Evolutionary conservation across 2,329 filamentous ascomycete genomes (phyloP), one percentile per base, ranked within the genome.

Genomic region (Fusarium fracticaudum): DNA sequence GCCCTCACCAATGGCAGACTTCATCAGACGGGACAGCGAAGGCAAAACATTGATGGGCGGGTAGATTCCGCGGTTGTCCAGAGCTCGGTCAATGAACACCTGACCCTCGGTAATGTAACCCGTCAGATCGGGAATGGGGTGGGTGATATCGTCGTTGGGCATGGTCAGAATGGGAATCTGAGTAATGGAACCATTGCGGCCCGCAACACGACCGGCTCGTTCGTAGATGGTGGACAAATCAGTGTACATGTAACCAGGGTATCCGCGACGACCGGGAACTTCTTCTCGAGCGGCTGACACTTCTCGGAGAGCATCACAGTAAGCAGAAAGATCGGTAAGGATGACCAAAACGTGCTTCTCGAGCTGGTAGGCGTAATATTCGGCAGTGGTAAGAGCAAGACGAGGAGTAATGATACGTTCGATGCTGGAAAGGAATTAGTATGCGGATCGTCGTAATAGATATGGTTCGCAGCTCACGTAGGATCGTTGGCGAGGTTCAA

Each of bases 201-300:
- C 97, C 81, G 94, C 89, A 58, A 99, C 96, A 93, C 96, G 96
- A 81, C 96, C 96, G 78, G 96, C 96, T 87, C 96, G 95, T 87
- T 99, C 96, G 89, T 99, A 99, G 80, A 99, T 98, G 81, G 96
- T 99, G 69, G 96, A 98, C 91, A 99, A 93, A 91, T 99, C 97
- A 78, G 96, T 99, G 89, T 99, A 99, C 96, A 99, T 99, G 90
- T 99, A 99, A 94, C 96, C 96, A 61, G 96, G 96, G 88, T 96
- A 99, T 90, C 96, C 96, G 91, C 96, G 96, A 84, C 96, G 96
- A 89, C 96, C 96, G 45, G 96, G 96, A 48, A 99, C 96, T 91
- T 99, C 96, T 89, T 99, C 96, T 87, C 96, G 91, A 60, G 96
- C 96, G 62, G 96, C 96, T 20, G 96, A 99, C 58, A 99, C 96